Percentiles rank a stretch among this genome's conserved stretches.
phyloP scores from a whole-genome alignment of 768 basidiomycete genomes.

The Trametes villosa region DNA sequence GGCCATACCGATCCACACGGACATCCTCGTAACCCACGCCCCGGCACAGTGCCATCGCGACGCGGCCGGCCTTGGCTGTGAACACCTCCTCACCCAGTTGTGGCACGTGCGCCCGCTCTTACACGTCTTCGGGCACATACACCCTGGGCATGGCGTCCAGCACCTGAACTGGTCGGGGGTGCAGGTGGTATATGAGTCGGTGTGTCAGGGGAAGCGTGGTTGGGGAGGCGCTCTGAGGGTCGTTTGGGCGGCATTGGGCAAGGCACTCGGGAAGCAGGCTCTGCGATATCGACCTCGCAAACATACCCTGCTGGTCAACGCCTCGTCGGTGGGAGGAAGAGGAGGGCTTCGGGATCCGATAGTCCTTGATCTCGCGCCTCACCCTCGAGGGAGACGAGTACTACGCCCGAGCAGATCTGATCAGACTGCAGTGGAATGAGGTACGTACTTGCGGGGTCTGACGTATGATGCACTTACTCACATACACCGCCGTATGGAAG shows the following conservation, averaged over 20 bases:
- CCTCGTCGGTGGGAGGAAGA: neutral
- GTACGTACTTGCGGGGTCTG: too few relatives aligned
- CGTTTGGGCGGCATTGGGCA: neutral
- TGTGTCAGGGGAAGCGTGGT: neutral
- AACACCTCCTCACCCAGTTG: slow-evolving; percentile 44
- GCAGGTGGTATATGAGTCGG: neutral
- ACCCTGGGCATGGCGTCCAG: slow-evolving; percentile 58
- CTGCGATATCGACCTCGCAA: neutral
- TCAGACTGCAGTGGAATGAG: too few relatives aligned
- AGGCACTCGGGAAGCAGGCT: neutral
- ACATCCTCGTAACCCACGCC: slow-evolving; percentile 59
- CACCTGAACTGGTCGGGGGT: neutral
- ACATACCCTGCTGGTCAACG: neutral
- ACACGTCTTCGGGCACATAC: slow-evolving; percentile 68
- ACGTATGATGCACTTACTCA: too few relatives aligned
- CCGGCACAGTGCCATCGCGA: slow-evolving; percentile 47
- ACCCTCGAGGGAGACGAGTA: too few relatives aligned
- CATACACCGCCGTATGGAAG: too few relatives aligned
- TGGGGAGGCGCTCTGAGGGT: neutral
- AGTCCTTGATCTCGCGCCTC: too few relatives aligned
- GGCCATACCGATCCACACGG: slow-evolving; percentile 37
- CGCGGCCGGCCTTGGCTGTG: slow-evolving; percentile 48
- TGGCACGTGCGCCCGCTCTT: slow-evolving; percentile 36
- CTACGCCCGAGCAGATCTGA: too few relatives aligned
- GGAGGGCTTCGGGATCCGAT: too few relatives aligned